Evolutionary conservation across 1,139 yeast species (phyloP), one percentile per base, ranked within the genome.

Genomic region (Kodamaea sp.): DNA sequence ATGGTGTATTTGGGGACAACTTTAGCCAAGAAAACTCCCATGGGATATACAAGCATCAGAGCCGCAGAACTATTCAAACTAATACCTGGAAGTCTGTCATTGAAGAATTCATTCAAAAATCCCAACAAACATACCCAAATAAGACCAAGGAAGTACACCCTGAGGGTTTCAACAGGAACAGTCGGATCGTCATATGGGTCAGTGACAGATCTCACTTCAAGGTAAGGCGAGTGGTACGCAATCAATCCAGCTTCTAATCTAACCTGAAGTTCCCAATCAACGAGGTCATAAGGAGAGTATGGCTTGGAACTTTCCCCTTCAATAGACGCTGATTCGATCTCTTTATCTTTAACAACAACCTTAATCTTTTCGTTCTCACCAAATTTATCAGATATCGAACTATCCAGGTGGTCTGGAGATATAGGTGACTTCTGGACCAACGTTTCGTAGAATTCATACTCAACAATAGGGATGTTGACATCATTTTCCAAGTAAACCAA

Each of bases 201-300:
- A 18, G 80, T 64, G 21, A 77, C 74, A 6, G 85, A 66, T 41
- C 87, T 64, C 6, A 80, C 83, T 53, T 80, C 85, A 3, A 81
- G 76, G 51, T 80, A 80, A 1, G 84, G 83, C 1, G 83, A 78
- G 51, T 71, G 74, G 50, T 63, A 78, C 29, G 72, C 63, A 34
- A 73, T 57, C 30, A 79, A 33, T 2, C 42, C 47, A 5, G 55
- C 55, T 26, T 50, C 53, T 15, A 42, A 19, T 14, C 42, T 41
- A 2, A 39, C 42, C 31, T 47, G 50, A 10, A 50, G 36, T 5
- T 29, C 24, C 53, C 53, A 49, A 29, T 49, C 50, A 9, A 25
- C 15, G 9, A 41, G 9, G 15, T 23, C 8, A 35, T 36, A 26
- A 38, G 38, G 19, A 46, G 21, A 4, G 44, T 42, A 14, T 47